Evolutionary conservation across 768 basidiomycete species (phyloP), one percentile per base, ranked within the genome.

Genomic region (Trametes cinnabarina): DNA sequence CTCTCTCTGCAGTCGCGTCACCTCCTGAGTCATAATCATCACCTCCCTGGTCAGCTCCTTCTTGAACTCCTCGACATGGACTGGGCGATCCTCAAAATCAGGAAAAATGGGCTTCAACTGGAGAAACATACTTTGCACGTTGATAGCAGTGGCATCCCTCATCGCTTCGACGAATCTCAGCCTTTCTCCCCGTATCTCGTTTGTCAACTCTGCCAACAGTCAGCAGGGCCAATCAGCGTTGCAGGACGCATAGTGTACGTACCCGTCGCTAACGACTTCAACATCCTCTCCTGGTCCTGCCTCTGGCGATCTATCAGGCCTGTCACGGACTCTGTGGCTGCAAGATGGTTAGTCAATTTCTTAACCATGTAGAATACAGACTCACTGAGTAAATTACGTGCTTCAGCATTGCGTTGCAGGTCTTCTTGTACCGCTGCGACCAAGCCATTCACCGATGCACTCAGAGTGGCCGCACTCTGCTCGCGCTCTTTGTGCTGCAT

Each of bases 121-220:
- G 5, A 40, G 11, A 3, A 9, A 26, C 42, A 30, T 25, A 88
- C 90, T 75, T 69, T 90, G 86, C 2, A 95, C 85, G 62, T 94
- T 94, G 64, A 95, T 90, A 1, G 84, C 83, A 0, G 93, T 95
- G 1, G 92, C 93, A 64, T 93, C 89, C 68, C 90, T 90, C 92
- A 94, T 95, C n/a, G 93, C 92, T 65, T 95, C 93, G 5, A 94
- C 90, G 65, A 95, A 94, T 6, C 90, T 79, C 52, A 94, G 72
- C 46, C 92, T 74, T 72, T 94, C 92, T 1, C 93, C 92, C 51
- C 87, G 85, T 51, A 95, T 94, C 64, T 94, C 93, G 55, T 82
- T 80, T 3, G 87, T 86, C 20, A 95, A 79, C 68, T 92, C 92
- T 91, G 64, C 17, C 23, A 48, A 26, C 4, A 14, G 56, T 56